Percentiles rank a stretch among this genome's conserved stretches.
phyloP scores from a whole-genome alignment of 495 filamentous ascomycete genomes.

The Penicillium riverlandense region DNA sequence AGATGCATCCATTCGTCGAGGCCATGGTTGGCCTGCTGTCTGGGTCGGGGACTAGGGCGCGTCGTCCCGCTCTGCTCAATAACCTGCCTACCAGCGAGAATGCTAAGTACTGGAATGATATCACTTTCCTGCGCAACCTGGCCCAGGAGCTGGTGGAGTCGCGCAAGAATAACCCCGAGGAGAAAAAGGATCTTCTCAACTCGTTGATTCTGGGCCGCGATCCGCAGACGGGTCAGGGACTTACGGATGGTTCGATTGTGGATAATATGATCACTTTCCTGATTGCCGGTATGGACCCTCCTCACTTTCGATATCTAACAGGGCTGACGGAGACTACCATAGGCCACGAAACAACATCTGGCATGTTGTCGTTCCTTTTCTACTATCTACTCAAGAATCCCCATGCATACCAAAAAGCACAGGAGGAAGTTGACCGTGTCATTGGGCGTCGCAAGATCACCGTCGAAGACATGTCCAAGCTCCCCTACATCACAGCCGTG shows the following conservation, averaged over 20 bases:
- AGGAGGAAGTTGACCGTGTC: slow-evolving; percentile 61
- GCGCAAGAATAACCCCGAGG: slow-evolving; percentile 45
- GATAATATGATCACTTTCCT: slow-evolving; percentile 70
- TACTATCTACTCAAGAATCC: slow-evolving; percentile 58
- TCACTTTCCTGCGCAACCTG: slow-evolving; percentile 45
- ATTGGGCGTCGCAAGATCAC: slow-evolving; percentile 56
- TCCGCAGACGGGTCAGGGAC: slow-evolving; percentile 55
- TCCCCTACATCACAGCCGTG: slow-evolving; percentile 57
- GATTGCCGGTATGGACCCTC: slow-evolving; percentile 37
- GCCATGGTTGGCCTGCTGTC: slow-evolving; percentile 55
- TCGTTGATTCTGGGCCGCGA: slow-evolving; percentile 63
- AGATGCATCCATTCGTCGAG: slow-evolving; percentile 58
- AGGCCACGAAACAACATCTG: slow-evolving; percentile 71
- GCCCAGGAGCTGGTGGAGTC: slow-evolving; percentile 53
- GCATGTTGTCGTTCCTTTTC: slow-evolving; percentile 47
- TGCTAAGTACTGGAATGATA: slow-evolving; percentile 51
- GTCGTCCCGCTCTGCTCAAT: slow-evolving; percentile 44
- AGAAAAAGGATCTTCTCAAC: slow-evolving; percentile 63
- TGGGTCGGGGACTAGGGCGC: slow-evolving; percentile 45
- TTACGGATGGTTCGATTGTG: slow-evolving; percentile 54
- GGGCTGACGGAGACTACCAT: not conserved
- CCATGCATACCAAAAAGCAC: slow-evolving; percentile 48
- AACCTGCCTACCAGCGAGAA: slow-evolving; percentile 44
- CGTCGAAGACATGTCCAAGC: slow-evolving; percentile 59
- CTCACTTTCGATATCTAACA: too few relatives aligned